Evolutionary conservation across 108 stramenopile genomes (phyloP), one percentile per base, ranked within the genome.

Genomic region (Cyclotella distinguenda): DNA sequence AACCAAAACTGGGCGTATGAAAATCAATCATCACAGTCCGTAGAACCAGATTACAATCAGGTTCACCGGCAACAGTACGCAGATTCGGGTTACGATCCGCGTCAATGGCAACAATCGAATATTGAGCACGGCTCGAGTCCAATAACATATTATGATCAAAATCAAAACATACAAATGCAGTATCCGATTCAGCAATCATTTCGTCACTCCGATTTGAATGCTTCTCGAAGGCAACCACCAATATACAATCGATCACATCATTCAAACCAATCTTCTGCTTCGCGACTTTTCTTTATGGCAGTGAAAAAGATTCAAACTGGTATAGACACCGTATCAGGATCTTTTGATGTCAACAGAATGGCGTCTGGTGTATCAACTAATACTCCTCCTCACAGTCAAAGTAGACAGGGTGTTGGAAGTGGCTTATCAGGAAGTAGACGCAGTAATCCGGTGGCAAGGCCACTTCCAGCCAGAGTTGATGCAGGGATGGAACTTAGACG

Each of bases 301-400:
- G 45, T 32, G 22, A 35, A 62, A 46, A 77, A 65, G 25, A 33
- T 77, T 26, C 76, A 77, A 65, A 64, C 62, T 46, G 62, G 63
- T 18, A 50, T 77, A 11, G 76, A 69, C 23, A 31, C 63, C 3
- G 76, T 77, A 19, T 65, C 76, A 9, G 68, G 70, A 60, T 51
- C 63, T 36, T 42, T 77, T 8, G 76, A 77, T 35, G 53, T 59
- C 0, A 64, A 46, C 66, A 69, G 59, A 31, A 56, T 69, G 1
- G 68, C 34, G 22, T 70, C 76, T 25, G 70, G 68, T 52, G 75
- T 77, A 3, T 62, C 73, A 9, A 61, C 51, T 32, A 34, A 66
- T 21, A 77, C 68, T 2, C 65, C 76, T 43, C 68, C 68, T 59
- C 58, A 70, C 34, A 68, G 76, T 3, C 28, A 52, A n/a, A 43